Evolutionary conservation across 108 stramenopile genomes (phyloP).

Genomic region (Aurantiochytrium sp.): DNA sequence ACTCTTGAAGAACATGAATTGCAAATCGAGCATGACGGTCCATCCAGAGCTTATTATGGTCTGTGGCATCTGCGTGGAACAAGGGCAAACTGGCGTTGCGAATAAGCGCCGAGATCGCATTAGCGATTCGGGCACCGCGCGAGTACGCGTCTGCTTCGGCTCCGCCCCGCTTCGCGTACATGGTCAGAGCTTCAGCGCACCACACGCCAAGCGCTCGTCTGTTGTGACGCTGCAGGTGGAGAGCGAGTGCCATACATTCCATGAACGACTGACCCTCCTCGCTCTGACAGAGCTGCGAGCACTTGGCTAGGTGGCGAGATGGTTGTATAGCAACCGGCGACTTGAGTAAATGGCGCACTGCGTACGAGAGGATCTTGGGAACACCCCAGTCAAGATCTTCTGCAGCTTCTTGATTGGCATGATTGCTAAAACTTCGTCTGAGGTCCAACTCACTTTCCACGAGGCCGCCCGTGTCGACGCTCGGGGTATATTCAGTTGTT

Average conservation of each 20-base stretch:
- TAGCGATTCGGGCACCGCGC: neutral
- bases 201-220: neutral
- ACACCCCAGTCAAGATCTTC: neutral
- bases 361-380: neutral
- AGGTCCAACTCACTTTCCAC: too few species aligned
- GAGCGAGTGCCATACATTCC: neutral
- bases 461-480: too few species aligned
- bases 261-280: neutral
- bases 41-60: neutral
- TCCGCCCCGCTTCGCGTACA: neutral
- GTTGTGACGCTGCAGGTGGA: neutral
- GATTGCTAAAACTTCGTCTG: too few species aligned
- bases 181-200: neutral
- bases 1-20: constrained; percentile 2
- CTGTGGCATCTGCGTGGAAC: neutral
- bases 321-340: neutral
- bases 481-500: neutral
- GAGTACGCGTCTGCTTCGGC: neutral
- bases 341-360: neutral
- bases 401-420: neutral
- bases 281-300: neutral
- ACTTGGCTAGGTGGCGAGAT: neutral
- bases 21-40: neutral
- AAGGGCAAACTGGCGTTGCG: neutral
- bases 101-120: neutral